These are phyloP conservation scores for Athelia sp. DNA, from an alignment of 1,284 basidiomycete genomes.

Conservation along the genomic window DNA sequence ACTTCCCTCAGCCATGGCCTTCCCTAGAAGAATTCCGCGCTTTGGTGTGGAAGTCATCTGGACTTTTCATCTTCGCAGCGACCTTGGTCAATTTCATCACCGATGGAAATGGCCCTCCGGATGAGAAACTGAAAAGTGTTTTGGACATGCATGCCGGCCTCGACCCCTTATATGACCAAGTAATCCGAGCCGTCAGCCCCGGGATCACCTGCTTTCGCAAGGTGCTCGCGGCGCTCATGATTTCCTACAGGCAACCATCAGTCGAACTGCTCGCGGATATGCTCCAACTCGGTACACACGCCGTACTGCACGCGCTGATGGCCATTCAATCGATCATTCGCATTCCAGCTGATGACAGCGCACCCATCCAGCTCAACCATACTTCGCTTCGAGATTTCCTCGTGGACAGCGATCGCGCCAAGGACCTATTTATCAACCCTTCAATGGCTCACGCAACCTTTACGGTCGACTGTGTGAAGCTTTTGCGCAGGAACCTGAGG, in stretches of 20 bases:
- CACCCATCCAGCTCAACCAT: too few relatives aligned
- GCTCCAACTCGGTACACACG: too few relatives aligned
- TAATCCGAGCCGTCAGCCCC: neutral
- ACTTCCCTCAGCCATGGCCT: neutral
- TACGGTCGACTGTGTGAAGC: too few relatives aligned
- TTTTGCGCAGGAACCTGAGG: too few relatives aligned
- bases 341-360: too few relatives aligned
- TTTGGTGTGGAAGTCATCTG: neutral
- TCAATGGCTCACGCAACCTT: too few relatives aligned
- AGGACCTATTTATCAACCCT: too few relatives aligned
- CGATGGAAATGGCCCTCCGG: neutral
- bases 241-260: neutral
- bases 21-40: neutral
- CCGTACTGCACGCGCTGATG: too few relatives aligned
- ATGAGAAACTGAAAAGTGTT: neutral
- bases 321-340: too few relatives aligned
- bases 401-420: too few relatives aligned
- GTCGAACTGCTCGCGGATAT: neutral
- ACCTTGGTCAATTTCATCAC: neutral
- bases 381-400: too few relatives aligned
- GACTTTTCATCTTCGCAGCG: neutral
- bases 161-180: neutral
- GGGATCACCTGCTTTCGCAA: neutral
- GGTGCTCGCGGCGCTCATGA: neutral
- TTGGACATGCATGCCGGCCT: neutral